Percentiles rank a stretch among this genome's conserved stretches.
These are phyloP conservation scores for Diddensiella santjacobensis DNA, from an alignment of 805 yeast species.

Conservation along the genomic window DNA sequence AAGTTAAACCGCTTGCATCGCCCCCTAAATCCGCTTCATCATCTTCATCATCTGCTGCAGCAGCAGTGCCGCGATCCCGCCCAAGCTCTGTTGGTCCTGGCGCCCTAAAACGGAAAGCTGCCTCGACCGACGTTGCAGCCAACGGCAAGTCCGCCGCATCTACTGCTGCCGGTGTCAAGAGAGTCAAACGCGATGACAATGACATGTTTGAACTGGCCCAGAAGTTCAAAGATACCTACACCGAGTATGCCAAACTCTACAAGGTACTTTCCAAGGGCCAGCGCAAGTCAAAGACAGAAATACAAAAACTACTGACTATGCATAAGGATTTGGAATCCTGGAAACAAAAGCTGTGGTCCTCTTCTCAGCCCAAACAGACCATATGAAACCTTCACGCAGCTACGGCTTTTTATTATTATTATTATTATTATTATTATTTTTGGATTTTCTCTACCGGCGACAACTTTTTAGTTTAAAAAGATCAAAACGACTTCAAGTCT, in stretches of 20 bases:
- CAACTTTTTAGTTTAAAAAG: neutral
- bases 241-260: conserved; percentile 49
- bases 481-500: neutral
- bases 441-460: neutral
- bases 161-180: conserved; percentile 8
- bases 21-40: too few species aligned
- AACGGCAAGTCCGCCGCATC: conserved; percentile 9
- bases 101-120: conserved; percentile 1
- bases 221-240: conserved; percentile 46
- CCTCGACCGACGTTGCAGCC: conserved; percentile 12
- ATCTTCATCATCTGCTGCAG: conserved; percentile 1
- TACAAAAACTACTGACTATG: conserved; percentile 44
- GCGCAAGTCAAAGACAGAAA: conserved; percentile 25
- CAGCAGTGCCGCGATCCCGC: conserved; percentile 11
- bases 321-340: conserved; percentile 51
- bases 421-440: conserved; percentile 5
- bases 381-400: conserved; percentile 1
- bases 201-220: conserved; percentile 44
- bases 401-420: neutral
- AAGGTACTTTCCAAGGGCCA: conserved; percentile 25
- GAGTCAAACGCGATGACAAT: neutral
- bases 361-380: neutral
- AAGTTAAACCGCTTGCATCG: too few species aligned
- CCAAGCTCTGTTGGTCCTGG: conserved; percentile 8
- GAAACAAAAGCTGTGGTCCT: conserved; percentile 56